These are phyloP conservation scores for Phytophthora podocarpi DNA, from an alignment of 352 stramenopile genomes.

Conservation along the genomic window DNA sequence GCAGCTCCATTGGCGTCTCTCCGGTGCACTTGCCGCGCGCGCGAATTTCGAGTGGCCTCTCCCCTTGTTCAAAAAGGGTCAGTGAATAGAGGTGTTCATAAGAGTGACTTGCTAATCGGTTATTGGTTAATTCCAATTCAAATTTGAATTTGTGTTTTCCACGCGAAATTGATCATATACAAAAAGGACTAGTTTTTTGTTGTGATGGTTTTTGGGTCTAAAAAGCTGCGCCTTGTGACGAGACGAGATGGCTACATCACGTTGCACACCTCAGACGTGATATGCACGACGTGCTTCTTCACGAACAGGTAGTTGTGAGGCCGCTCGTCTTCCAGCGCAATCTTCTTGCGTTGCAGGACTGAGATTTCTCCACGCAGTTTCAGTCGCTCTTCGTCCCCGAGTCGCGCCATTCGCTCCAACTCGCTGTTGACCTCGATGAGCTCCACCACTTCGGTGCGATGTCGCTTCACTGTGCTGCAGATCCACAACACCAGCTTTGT, in stretches of 20 bases:
- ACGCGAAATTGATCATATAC: neutral
- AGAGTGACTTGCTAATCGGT: conserved; percentile 2
- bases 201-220: no score
- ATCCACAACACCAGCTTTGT: conserved; percentile 83
- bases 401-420: conserved; percentile 71
- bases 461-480: conserved; percentile 75
- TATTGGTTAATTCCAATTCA: conserved; percentile 9
- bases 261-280: conserved; percentile 62
- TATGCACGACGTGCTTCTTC: conserved; percentile 62
- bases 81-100: neutral
- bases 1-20: conserved; percentile 67
- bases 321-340: conserved; percentile 57
- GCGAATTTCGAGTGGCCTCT: conserved; percentile 31
- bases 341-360: conserved; percentile 65
- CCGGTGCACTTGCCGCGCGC: conserved; percentile 22
- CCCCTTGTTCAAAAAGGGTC: conserved; percentile 19
- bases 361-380: conserved; percentile 70
- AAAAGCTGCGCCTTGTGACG: conserved; percentile 38
- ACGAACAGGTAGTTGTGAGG: conserved; percentile 74
- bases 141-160: conserved; percentile 27
- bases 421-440: conserved; percentile 80
- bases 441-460: conserved; percentile 63
- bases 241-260: conserved; percentile 58
- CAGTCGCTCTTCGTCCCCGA: conserved; percentile 76
- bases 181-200: conserved; percentile 2